A percentile compares a stretch with the other conserved stretches of the same genome.
Evolutionary conservation across 2,329 filamentous ascomycete species (phyloP).

Genomic region (Pochonia chlamydosporia): DNA sequence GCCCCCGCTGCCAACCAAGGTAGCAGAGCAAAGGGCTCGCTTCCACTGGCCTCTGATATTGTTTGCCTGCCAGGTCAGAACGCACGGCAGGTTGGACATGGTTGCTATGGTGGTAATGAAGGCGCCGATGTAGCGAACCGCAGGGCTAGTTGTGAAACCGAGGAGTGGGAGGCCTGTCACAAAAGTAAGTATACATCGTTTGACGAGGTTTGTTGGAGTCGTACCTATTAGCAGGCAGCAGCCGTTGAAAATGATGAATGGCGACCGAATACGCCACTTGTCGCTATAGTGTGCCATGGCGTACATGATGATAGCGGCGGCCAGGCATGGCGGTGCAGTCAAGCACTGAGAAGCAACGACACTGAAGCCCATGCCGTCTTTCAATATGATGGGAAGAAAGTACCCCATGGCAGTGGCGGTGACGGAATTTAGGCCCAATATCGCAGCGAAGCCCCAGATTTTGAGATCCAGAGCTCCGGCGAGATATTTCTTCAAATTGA

Average conservation of each 20-base stretch:
- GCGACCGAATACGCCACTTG: not conserved
- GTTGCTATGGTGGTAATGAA: slow-evolving; percentile 15
- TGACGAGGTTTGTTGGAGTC: not conserved
- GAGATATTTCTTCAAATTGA: not conserved
- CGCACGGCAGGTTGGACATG: slow-evolving; percentile 11
- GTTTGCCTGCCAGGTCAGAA: slow-evolving; percentile 15
- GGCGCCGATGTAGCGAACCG: slow-evolving; percentile 15
- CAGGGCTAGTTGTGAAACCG: slow-evolving; percentile 10
- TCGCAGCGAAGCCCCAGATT: slow-evolving; percentile 1
- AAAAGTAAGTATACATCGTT: slow-evolving; percentile 2
- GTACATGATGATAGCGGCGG: slow-evolving; percentile 11
- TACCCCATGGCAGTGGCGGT: slow-evolving; percentile 11
- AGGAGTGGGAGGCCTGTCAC: slow-evolving; percentile 10
- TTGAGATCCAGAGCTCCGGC: not conserved
- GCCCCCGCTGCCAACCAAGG: slow-evolving; percentile 14
- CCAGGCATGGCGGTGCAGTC: not conserved
- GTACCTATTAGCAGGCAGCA: not conserved
- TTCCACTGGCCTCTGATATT: slow-evolving; percentile 20
- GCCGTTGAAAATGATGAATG: not conserved
- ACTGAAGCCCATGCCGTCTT: not conserved
- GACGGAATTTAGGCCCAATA: not conserved
- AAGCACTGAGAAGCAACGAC: slow-evolving; percentile 3
- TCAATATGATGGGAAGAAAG: slow-evolving; percentile 18
- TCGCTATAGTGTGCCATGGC: not conserved
- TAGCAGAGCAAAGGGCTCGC: slow-evolving; percentile 16